Evolutionary conservation across 495 filamentous ascomycete species (phyloP).

Genomic region (Hypoxylon trugodes): DNA sequence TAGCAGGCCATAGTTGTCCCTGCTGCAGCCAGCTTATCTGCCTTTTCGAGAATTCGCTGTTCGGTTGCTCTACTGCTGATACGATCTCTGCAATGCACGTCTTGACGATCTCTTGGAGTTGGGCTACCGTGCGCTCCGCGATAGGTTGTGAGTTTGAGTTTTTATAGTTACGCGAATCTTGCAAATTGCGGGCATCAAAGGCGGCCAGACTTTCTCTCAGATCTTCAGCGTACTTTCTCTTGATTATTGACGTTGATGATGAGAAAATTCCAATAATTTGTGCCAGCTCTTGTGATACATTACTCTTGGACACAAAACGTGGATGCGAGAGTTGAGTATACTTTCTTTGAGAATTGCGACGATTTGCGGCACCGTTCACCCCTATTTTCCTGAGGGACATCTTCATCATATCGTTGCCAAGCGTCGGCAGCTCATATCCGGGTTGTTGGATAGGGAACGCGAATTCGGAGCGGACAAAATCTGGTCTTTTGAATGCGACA

Average conservation of each 20-base stretch:
- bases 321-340: background rate
- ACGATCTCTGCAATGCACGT: slow-evolving; percentile 5
- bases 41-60: background rate
- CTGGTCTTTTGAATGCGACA: slow-evolving; percentile 10
- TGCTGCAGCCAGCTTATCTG: slow-evolving; percentile 55
- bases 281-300: slow-evolving; percentile 6
- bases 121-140: slow-evolving; percentile 30
- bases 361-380: background rate
- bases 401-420: slow-evolving; percentile 12
- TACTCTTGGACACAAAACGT: background rate
- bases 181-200: background rate
- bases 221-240: slow-evolving; percentile 37
- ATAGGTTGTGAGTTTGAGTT: no score
- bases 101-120: slow-evolving; percentile 41
- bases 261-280: slow-evolving; percentile 17
- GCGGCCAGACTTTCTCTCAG: slow-evolving; percentile 19
- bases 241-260: slow-evolving; percentile 20
- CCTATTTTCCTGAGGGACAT: slow-evolving; percentile 1
- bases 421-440: slow-evolving; percentile 6
- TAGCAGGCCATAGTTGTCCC: slow-evolving; percentile 61
- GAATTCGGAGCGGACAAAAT: slow-evolving; percentile 11
- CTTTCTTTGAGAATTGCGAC: background rate
- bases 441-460: slow-evolving; percentile 8
- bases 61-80: slow-evolving; percentile 17
- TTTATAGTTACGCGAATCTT: background rate